Percentiles rank a stretch among this genome's conserved stretches.
Evolutionary conservation across 176 grass and related monocot species (phyloP).

Genomic region (Zoysia japonica): DNA sequence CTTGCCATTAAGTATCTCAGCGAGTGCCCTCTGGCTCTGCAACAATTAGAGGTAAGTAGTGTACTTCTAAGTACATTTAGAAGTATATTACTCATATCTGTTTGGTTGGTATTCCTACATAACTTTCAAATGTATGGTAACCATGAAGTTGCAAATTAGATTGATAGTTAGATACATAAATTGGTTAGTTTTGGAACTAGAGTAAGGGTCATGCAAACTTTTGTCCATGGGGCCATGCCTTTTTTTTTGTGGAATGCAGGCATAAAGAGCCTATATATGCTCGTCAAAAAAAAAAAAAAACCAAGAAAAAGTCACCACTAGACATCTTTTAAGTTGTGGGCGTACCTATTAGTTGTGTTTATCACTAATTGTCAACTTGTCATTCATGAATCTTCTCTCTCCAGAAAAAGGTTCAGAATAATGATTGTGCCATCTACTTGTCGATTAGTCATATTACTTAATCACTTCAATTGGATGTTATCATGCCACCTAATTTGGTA

Average conservation of each 20-base stretch:
- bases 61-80: not conserved
- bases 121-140: not conserved
- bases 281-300: not conserved
- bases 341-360: conserved; percentile 3
- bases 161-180: not conserved
- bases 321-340: conserved; percentile 15
- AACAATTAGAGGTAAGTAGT: conserved; percentile 63
- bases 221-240: conserved; percentile 29
- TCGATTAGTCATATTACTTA: conserved; percentile 8
- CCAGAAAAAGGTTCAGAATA: not conserved
- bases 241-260: conserved; percentile 20
- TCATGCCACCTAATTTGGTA: conserved; percentile 43
- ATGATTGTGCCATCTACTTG: conserved; percentile 36
- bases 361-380: conserved; percentile 1
- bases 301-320: not conserved
- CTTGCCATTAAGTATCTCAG: conserved; percentile 93
- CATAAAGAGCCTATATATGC: conserved; percentile 19
- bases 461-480: not conserved
- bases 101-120: not conserved
- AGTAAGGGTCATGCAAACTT: conserved; percentile 42
- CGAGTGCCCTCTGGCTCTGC: conserved; percentile 80
- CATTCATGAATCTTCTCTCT: not conserved
- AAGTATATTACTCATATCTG: not conserved
- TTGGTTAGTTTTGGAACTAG: not conserved
- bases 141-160: not conserved